Evolutionary conservation across 495 filamentous ascomycete genomes (phyloP).

Genomic region (Hypomontagnella monticulosa): DNA sequence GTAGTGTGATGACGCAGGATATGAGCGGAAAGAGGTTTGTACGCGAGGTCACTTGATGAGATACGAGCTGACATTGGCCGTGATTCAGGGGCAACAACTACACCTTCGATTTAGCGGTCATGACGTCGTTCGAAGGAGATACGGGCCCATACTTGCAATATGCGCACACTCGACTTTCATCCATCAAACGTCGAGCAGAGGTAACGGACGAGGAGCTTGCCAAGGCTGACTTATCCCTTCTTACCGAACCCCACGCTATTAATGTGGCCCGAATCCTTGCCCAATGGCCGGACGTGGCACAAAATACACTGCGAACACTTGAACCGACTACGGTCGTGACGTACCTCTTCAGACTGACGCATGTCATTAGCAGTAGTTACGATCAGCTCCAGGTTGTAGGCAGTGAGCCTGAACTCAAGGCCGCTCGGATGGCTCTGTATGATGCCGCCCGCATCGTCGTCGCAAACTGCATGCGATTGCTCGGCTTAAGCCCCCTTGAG

Average conservation of each 20-base stretch:
- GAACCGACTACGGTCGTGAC: constrained; percentile 76
- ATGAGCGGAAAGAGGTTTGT: constrained; percentile 70
- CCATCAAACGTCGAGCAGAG: constrained; percentile 64
- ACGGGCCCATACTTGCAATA: constrained; percentile 78
- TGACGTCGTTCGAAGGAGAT: constrained; percentile 77
- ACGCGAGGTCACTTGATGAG: neutral
- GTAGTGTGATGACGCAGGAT: constrained; percentile 72
- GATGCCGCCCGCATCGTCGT: constrained; percentile 80
- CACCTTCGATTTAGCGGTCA: constrained; percentile 68
- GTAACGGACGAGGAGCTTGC: constrained; percentile 63
- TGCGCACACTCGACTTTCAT: constrained; percentile 71
- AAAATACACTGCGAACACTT: constrained; percentile 70
- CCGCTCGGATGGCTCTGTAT: constrained; percentile 84
- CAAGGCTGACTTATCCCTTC: constrained; percentile 64
- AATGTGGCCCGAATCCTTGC: constrained; percentile 69
- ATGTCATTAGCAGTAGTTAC: constrained; percentile 83
- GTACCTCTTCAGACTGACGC: constrained; percentile 91
- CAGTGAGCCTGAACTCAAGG: constrained; percentile 73
- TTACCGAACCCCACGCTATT: constrained; percentile 67
- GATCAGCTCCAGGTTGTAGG: constrained; percentile 83
- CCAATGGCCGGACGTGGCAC: constrained; percentile 71
- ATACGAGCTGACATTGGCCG: constrained; percentile 2
- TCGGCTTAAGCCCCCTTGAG: constrained; percentile 81
- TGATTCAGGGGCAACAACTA: constrained; percentile 67
- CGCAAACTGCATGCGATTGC: constrained; percentile 82